Evolutionary conservation across 176 grass and related monocot species (phyloP), one percentile per base, ranked within the genome.

Genomic region (Eragrostis nindensis): DNA sequence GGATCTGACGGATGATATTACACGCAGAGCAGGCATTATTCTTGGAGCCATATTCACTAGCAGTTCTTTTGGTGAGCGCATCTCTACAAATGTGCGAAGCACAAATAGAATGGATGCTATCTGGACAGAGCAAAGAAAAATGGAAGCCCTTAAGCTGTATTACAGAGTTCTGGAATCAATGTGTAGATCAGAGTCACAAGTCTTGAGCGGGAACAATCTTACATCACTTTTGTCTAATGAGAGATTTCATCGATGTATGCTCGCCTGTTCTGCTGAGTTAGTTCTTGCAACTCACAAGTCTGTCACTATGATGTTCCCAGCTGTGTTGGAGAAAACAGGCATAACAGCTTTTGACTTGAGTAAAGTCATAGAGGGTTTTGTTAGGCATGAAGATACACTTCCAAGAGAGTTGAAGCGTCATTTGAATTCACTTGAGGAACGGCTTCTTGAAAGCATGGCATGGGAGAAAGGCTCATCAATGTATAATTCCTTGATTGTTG

Each of bases 291-390:
- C 92, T 83, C 92, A 98, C 83, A 98, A 98, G 82, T 91, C 95
- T 71, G 95, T 98, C 40, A 89, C 90, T 82, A 88, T 98, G 89
- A 92, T 98, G 92, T 98, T 98, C 71, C 95, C 95, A 66, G 90
- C 92, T 41, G 92, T 98, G n/a, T 69, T 98, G 53, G 95, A 98
- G 84, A 98, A 93, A 85, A 93, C 95, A 74, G 95, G 95, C 49
- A 95, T 98, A 76, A 95, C 92, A 63, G 90, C 92, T 87, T 98
- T 98, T 76, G 95, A 98, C 78, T 87, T 98, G 85, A 94, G 92
- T 78, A 98, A 98, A 88, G 92, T 98, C 48, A 98, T 98, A 80
- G 92, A 98, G 85, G 82, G 95, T 75, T 98, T 98, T 91, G 95
- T 98, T 16, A 90, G 95, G 55, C 92, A 98, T 84, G 95, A 95